Percentiles rank a stretch among this genome's conserved stretches.
Conservation (phyloP, 2,329 filamentous ascomycete species). For the Sporothrix curviconia region DNA sequence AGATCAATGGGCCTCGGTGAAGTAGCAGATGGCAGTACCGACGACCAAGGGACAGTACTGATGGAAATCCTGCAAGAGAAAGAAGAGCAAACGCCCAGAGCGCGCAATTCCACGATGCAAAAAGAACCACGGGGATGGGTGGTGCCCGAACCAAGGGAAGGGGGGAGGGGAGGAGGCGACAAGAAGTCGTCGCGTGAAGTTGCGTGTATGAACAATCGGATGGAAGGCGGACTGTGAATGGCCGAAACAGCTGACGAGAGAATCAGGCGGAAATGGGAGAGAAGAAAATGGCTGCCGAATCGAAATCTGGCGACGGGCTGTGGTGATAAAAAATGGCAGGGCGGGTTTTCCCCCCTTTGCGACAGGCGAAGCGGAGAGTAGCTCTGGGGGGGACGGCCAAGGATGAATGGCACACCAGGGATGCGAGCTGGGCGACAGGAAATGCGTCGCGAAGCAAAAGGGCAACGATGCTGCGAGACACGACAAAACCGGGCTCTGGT, state of each 20-base stretch:
- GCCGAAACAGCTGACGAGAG: conserved; percentile 11
- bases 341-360: conserved; percentile 6
- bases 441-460: neutral
- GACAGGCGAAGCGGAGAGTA: conserved; percentile 9
- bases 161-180: neutral
- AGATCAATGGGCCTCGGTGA: neutral
- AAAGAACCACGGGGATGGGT: neutral
- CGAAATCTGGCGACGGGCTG: conserved; percentile 5
- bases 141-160: neutral
- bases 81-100: neutral
- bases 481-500: neutral
- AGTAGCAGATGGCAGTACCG: neutral
- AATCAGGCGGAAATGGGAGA: conserved; percentile 5
- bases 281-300: neutral
- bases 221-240: conserved; percentile 1
- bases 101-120: neutral
- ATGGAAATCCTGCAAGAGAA: neutral
- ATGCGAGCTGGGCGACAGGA: neutral
- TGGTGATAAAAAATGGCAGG: conserved; percentile 12
- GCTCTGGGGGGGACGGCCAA: neutral
- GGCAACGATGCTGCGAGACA: neutral
- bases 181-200: neutral
- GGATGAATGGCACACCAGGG: neutral
- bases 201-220: neutral
- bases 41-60: too few relatives aligned